Percentiles rank a stretch among this genome's conserved stretches.
Evolutionary conservation across 1,139 yeast species (phyloP).

Genomic region (Geotrichum bryndzae): DNA sequence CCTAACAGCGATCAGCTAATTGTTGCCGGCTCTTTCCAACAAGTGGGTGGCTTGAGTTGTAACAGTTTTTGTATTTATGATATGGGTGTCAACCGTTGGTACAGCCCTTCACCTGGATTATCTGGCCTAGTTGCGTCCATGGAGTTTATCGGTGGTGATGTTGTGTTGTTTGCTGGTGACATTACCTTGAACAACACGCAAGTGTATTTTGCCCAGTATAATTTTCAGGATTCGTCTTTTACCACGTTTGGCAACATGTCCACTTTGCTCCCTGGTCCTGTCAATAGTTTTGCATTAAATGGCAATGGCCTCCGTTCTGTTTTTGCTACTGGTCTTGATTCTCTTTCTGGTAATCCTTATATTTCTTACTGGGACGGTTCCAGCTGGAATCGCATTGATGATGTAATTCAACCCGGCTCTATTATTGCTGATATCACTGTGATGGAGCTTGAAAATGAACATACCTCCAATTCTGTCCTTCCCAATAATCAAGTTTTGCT

Average conservation of each 20-base stretch:
- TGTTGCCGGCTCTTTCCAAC: conserved; percentile 70
- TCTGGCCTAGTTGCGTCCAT: conserved; percentile 54
- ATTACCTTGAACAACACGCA: conserved; percentile 40
- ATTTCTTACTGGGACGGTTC: conserved; percentile 34
- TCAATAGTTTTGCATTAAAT: conserved; percentile 48
- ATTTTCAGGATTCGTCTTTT: conserved; percentile 39
- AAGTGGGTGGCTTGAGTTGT: conserved; percentile 58
- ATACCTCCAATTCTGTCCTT: conserved; percentile 37
- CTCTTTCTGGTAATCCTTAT: conserved; percentile 33
- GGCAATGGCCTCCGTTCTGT: conserved; percentile 46
- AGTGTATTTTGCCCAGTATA: conserved; percentile 46
- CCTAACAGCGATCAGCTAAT: conserved; percentile 49
- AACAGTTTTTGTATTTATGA: conserved; percentile 64
- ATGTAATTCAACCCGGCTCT: conserved; percentile 35
- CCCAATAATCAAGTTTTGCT: conserved; percentile 46
- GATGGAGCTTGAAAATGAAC: conserved; percentile 31
- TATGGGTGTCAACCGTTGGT: conserved; percentile 51
- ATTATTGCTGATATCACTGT: conserved; percentile 33
- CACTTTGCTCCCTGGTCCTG: conserved; percentile 38
- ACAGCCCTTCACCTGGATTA: conserved; percentile 41
- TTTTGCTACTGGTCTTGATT: conserved; percentile 49
- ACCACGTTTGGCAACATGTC: conserved; percentile 23
- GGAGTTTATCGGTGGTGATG: conserved; percentile 46
- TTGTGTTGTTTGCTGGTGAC: conserved; percentile 60
- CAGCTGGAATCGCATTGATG: conserved; percentile 34